phyloP scores from a whole-genome alignment of 208 protist species.

The Trypanosomatidae sp. region DNA sequence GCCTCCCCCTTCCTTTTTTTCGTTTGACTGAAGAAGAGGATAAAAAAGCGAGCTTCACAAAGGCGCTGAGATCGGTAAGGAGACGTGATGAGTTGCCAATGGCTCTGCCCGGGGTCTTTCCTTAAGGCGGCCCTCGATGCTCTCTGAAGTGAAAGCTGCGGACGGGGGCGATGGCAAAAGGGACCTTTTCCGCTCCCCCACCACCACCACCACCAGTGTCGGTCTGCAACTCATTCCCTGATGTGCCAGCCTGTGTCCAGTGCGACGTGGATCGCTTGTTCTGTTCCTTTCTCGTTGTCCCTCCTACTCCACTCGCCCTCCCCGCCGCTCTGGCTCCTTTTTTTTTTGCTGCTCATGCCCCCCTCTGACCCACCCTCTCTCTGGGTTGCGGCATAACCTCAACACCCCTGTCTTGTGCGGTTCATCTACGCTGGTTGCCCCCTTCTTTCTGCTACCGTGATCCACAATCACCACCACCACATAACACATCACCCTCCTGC shows the following conservation, averaged over 20 bases:
- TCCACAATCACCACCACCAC: neutral
- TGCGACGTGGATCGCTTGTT: neutral
- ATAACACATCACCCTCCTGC: neutral
- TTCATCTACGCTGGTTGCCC: neutral
- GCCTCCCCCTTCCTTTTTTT: neutral
- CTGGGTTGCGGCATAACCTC: neutral
- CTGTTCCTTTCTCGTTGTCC: conserved; percentile 7
- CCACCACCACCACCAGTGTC: neutral
- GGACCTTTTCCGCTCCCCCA: neutral
- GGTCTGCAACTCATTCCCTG: neutral
- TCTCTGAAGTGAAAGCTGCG: neutral
- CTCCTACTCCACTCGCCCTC: neutral
- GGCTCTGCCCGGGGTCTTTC: neutral
- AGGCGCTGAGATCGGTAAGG: neutral
- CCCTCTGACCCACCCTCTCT: neutral
- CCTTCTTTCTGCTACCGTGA: neutral
- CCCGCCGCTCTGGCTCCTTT: neutral
- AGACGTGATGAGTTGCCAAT: neutral
- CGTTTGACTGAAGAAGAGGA: neutral
- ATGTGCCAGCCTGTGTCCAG: neutral
- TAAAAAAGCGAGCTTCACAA: neutral
- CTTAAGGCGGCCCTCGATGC: neutral
- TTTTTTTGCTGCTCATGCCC: neutral
- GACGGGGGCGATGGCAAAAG: neutral
- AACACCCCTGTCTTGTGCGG: neutral